Evolutionary conservation across 2,329 filamentous ascomycete genomes (phyloP).

Genomic region (Xylaria sp.): DNA sequence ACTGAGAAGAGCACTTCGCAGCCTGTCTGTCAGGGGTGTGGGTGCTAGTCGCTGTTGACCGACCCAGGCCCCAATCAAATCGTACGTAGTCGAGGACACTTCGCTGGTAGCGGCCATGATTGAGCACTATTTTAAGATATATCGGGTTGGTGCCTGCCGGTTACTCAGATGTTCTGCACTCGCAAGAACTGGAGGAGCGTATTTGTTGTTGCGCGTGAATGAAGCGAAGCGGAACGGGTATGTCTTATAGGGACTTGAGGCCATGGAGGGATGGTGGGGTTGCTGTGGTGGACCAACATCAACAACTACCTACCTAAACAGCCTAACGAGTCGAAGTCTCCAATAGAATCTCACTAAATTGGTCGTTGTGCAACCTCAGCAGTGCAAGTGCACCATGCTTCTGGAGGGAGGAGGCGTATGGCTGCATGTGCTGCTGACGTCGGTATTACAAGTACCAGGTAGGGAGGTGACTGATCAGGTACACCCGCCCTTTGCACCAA

Average conservation of each 20-base stretch:
- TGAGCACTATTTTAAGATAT: not conserved
- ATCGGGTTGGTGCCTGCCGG: too few species aligned
- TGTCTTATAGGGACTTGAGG: not conserved
- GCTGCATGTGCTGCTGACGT: not conserved
- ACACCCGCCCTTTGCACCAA: not conserved
- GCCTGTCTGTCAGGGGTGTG: slow-evolving; percentile 51
- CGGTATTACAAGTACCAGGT: not conserved
- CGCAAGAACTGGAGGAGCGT: not conserved
- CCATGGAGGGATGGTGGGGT: slow-evolving; percentile 17
- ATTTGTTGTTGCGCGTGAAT: not conserved
- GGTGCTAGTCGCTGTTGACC: slow-evolving; percentile 52
- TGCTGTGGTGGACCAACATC: not conserved
- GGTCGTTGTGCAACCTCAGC: not conserved
- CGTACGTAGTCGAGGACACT: slow-evolving; percentile 39
- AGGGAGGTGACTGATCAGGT: not conserved
- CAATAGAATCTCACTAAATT: not conserved
- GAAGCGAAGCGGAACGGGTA: not conserved
- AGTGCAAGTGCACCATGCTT: slow-evolving; percentile 7
- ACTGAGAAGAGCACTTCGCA: slow-evolving; percentile 55
- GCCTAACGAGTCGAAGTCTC: not conserved
- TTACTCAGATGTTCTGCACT: not conserved
- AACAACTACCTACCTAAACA: not conserved
- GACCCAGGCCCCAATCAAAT: slow-evolving; percentile 44
- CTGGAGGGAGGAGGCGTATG: not conserved
- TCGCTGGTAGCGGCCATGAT: slow-evolving; percentile 20